Base-by-base conservation (phyloP, 2,329 filamentous ascomycete genomes). In the Ophiosphaerella herpotricha region DNA sequence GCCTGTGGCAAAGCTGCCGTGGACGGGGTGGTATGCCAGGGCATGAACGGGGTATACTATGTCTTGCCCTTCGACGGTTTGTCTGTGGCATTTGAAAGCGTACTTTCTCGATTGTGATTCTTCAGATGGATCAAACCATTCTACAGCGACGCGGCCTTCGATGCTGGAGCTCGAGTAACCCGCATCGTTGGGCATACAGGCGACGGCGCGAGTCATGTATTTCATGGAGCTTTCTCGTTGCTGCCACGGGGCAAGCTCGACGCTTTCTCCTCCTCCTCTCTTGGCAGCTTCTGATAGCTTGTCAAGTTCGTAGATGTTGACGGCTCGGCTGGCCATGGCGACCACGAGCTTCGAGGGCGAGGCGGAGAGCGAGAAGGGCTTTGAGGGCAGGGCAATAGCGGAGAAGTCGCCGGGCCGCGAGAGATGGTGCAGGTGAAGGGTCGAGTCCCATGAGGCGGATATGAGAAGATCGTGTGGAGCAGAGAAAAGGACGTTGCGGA, bases 71-170 rank as follows among this genome's bases (percentile, higher is more conserved):
- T 86, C 82, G 2, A 84, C 75, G 1, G 85, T 82, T 72, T 96
- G 90, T 4, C 94, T 85, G 75, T 99, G 94, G 75, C 94, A 99
- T 75, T 99, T 99, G 84, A 99, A 99, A 12, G 94, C 94, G 73
- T 97, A 99, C 74, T 97, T 97, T 60, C 92, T 85, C 34, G 89
- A 88, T 76, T 97, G 92, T 4, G 89, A 92, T 72, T 93, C 89
- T 36, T 85, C 80, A 5, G 86, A 90, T 13, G 94, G 90, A 69
- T 97, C 94, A 71, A 99, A 97, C 90, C 92, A 97, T 74, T 99
- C 94, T 1, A 99, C 94, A 0, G 92, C 93, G 2, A 99, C 91
- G 63, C 94, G 86, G 4, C 94, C 94, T 71, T 99, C 94, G 65
- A 99, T 99, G 65, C 87, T 92, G 50, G 85, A 90, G 1, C 89